phyloP scores from a whole-genome alignment of 2,329 filamentous ascomycete species.

The Aureobasidium sp. region DNA sequence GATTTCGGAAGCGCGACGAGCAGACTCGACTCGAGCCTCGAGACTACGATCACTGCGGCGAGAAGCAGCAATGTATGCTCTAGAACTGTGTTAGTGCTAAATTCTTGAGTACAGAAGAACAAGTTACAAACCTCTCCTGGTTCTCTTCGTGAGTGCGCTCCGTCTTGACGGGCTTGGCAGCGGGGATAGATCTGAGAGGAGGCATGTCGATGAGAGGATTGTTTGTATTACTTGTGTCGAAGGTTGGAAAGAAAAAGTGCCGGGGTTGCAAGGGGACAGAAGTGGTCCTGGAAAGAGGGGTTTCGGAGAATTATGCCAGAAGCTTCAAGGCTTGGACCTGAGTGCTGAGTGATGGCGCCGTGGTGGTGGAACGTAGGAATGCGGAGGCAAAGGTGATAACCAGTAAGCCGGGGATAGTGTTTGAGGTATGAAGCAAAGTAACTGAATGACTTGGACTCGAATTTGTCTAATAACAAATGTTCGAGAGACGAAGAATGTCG shows the following conservation, averaged over 20 bases:
- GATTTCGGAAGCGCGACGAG: constrained; percentile 78
- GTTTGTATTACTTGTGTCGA: background rate
- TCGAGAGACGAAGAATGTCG: constrained; percentile 5
- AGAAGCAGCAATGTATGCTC: constrained; percentile 88
- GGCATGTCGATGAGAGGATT: constrained; percentile 19
- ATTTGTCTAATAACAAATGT: constrained; percentile 24
- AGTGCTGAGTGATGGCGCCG: background rate
- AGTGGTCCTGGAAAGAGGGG: background rate
- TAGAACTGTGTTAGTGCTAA: constrained; percentile 21
- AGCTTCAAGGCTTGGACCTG: background rate
- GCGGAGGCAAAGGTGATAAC: background rate
- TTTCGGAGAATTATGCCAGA: constrained; percentile 8
- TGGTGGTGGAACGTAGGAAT: background rate
- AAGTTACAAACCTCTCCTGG: constrained; percentile 51
- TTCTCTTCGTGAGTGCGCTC: constrained; percentile 74
- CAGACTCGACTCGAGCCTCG: constrained; percentile 81
- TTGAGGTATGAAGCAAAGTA: background rate
- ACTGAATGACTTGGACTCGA: background rate
- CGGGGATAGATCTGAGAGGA: constrained; percentile 30
- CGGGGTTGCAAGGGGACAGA: background rate
- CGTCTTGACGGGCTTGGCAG: constrained; percentile 46
- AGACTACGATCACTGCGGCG: constrained; percentile 76
- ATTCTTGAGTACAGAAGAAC: background rate
- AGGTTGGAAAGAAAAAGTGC: background rate
- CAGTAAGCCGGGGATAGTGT: background rate